Evolutionary conservation across 345 rosid species (phyloP), one percentile per base, ranked within the genome.

Genomic region (Syzygium grande): DNA sequence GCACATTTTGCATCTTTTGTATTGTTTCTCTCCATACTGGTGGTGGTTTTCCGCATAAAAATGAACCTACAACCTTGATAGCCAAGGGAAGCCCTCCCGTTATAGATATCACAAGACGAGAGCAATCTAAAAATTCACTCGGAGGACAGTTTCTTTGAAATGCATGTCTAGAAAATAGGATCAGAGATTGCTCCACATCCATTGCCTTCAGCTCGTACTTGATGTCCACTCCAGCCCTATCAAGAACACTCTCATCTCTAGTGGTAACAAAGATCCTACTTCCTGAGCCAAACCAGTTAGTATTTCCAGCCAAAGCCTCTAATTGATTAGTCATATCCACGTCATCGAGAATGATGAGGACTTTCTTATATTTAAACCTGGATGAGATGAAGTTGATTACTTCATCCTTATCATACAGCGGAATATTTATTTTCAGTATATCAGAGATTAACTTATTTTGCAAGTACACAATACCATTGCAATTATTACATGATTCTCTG

Each of bases 11-110:
- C 65, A 59, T 59, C 65, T 59, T 59, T 5, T 0, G 0, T 27
- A 25, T 59, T 0, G 30, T 27, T 2, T 27, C 65, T 27, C 3
- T 0, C 65, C 65, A 59, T 59, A 27, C 0, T 25, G 1, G 3
- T 11, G 0, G 0, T 11, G 6, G 65, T 59, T 59, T 59, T 59
- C 65, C 65, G 0, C 0, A 5, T 6, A 59, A 59, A 59, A 59
- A 11, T 59, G 1, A 59, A 59, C 65, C 65, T 25, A 25, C 3
- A 59, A 25, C 29, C 65, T 59, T 59, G 65, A 59, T 29, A 25
- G 7, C 0, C 25, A 59, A 11, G 15, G 65, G 65, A 25, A 25
- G 65, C 65, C 65, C 65, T 25, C 65, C 29, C 15, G 2, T 25
- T 59, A 25, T 59, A 11, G 65, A 25, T 11, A 59, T 6, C 65